Evolutionary conservation across 2,329 filamentous ascomycete species (phyloP).

Genomic region (Didymella sp.): DNA sequence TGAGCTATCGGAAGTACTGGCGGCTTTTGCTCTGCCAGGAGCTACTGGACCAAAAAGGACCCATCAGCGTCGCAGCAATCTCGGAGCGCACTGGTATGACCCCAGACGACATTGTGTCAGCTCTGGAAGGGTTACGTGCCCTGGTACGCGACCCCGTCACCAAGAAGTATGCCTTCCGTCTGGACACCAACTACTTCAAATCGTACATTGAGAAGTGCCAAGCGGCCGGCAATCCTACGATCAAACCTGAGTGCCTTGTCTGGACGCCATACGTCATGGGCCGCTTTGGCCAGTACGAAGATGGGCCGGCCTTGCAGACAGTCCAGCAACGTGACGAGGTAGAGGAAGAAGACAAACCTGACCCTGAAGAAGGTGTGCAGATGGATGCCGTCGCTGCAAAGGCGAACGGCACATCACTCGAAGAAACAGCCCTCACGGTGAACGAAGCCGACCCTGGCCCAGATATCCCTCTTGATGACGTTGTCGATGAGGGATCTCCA

Average conservation of each 20-base stretch:
- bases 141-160: conserved; percentile 89
- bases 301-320: conserved; percentile 80
- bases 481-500: conserved; percentile 41
- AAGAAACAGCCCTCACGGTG: conserved; percentile 21
- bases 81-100: conserved; percentile 95
- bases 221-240: conserved; percentile 82
- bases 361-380: conserved; percentile 55
- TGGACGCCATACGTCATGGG: conserved; percentile 99
- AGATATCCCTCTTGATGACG: conserved; percentile 37
- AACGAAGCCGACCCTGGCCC: conserved; percentile 28
- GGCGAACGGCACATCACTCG: conserved; percentile 30
- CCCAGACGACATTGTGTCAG: conserved; percentile 93
- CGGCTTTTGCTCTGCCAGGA: conserved; percentile 86
- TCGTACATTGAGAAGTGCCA: conserved; percentile 91
- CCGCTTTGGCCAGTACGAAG: conserved; percentile 80
- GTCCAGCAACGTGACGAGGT: conserved; percentile 87
- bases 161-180: conserved; percentile 84
- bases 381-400: conserved; percentile 39
- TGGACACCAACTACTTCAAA: conserved; percentile 84
- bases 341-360: conserved; percentile 50
- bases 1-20: conserved; percentile 98
- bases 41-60: conserved; percentile 67
- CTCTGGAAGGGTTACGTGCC: conserved; percentile 86
- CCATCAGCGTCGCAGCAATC: conserved; percentile 67
- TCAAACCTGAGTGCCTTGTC: conserved; percentile 79